Conservation (phyloP, 371 early-diverging fungal species). For the Vairimorpha necatrix region DNA sequence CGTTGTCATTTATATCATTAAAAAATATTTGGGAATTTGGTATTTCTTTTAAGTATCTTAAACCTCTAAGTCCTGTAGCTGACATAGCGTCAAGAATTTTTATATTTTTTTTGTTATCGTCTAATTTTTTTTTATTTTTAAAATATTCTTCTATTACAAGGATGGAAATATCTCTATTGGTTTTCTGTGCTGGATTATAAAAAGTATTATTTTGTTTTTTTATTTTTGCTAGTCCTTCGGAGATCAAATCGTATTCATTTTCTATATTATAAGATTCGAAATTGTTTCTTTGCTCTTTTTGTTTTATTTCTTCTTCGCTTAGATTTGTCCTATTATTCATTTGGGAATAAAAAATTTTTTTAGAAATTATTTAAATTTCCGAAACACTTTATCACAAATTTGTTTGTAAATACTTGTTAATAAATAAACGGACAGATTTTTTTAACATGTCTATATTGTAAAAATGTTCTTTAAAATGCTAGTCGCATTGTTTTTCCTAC, state of each 20-base stretch:
- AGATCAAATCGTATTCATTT: constrained; percentile 19
- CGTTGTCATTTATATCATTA: constrained; percentile 83
- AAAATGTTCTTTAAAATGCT: too few relatives aligned
- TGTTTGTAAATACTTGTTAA: too few relatives aligned
- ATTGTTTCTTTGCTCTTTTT: neutral
- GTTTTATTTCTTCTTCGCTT: neutral
- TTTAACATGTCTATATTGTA: too few relatives aligned
- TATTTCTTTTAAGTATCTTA: constrained; percentile 93
- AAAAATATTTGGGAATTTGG: constrained; percentile 73
- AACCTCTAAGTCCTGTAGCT: constrained; percentile 91
- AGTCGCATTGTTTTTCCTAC: too few relatives aligned
- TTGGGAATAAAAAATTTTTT: too few relatives aligned
- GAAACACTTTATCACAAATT: too few relatives aligned
- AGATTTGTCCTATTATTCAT: too few relatives aligned
- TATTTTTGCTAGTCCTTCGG: constrained; percentile 38
- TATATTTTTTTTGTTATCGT: constrained; percentile 66
- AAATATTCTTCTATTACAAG: constrained; percentile 54
- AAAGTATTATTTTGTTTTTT: constrained; percentile 70
- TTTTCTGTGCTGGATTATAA: constrained; percentile 94
- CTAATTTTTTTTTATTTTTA: constrained; percentile 37
- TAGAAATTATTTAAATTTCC: too few relatives aligned
- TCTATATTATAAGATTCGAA: neutral
- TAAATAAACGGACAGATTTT: too few relatives aligned
- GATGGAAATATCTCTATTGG: constrained; percentile 79
- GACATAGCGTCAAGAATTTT: constrained; percentile 90